Base-by-base conservation (phyloP, 1,139 yeast species). In the Sugiyamaella neomexicana region DNA sequence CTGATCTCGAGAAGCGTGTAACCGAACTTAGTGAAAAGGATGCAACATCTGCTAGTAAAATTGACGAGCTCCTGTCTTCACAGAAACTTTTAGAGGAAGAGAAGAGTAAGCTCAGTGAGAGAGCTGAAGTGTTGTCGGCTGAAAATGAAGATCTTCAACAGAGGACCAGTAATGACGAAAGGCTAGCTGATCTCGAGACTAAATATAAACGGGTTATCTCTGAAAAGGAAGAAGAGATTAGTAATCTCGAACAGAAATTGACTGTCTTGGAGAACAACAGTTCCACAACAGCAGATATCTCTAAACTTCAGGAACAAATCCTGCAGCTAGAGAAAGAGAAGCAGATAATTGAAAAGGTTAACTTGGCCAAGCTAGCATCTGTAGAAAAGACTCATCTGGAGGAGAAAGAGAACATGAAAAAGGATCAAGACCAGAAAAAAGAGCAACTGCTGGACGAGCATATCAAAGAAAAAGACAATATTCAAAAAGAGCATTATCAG, bases 21-120 rank as follows among this genome's bases (percentile, higher is more conserved):
- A 62, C 70, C 49, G 83, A 77, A 46, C 75, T 81, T 53, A 84
- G 80, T 55, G 49, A 45, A 45, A 45, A 81, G 55, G 73, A 71
- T 41, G 85, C 81, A 62, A 68, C 84, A 50, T 72, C 69, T 20
- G 25, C 25, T 20, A 20, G 25, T 20, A 20, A 20, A 20, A 20
- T 20, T 5, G 25, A 20, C 5, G 25, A 20, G 25, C 25, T 20
- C 25, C 25, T 20, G 25, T 23, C 45, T 10, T 40, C 31, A 15
- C 16, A 27, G 29, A 23, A 7, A 10, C 10, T 43, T 5, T 23
- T 39, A 10, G 5, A 37, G 16, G 45, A 25, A 42, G 50, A 41
- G 17, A 15, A 38, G 5, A 23, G 27, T 23, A 17, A 46, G 9
- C 15, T 17, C 16, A 37, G 39, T 15, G 10, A 41, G 13, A 54